Base-by-base conservation (phyloP, 768 basidiomycete genomes). In the Cubamyces sp. region DNA sequence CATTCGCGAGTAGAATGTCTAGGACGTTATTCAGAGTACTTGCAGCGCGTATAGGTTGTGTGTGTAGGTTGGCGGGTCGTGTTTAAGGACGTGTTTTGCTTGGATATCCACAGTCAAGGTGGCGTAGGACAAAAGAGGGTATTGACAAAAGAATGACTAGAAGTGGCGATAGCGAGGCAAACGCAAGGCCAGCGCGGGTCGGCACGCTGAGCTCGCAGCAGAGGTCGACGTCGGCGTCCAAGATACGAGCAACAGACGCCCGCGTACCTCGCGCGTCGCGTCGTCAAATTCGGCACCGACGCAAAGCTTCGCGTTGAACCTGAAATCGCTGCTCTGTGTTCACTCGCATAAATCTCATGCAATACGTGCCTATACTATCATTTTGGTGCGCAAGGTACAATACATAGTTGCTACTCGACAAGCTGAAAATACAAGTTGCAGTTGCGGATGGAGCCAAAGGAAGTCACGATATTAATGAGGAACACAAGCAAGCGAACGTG, bases 341-440 rank as follows among this genome's bases (percentile, higher is more conserved):
- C 23, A 30, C 39, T 19, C n/a, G 7, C 9, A 21, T 46, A 3
- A 2, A 46, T 34, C 2, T 15, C 34, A 11, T 7, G 11, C 34
- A 34, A 34, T 34, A 34, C 9, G 34, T 34, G 34, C 34, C 34
- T 34, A 34, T 34, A 34, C 34, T 34, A 43, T 42, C 19, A 51
- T 19, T 41, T 43, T 28, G 9, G 40, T 21, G 49, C 16, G 46
- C 39, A 48, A n/a, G n/a, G 40, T 64, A 64, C 62, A 59, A 64
- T 58, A 58, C 62, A 58, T 49, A 25, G 19, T 46, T 57, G 62
- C 57, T 64, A 64, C 53, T 59, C 62, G 62, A 64, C 62, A 64
- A 16, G 48, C 12, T 60, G 43, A 23, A 59, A 55, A 59, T 64
- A 64, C 62, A 64, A 54, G 46, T 41, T 26, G 26, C 19, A 26